These are phyloP conservation scores for Blastosporella zonata DNA, from an alignment of 1,284 basidiomycete species.

Conservation along the genomic window DNA sequence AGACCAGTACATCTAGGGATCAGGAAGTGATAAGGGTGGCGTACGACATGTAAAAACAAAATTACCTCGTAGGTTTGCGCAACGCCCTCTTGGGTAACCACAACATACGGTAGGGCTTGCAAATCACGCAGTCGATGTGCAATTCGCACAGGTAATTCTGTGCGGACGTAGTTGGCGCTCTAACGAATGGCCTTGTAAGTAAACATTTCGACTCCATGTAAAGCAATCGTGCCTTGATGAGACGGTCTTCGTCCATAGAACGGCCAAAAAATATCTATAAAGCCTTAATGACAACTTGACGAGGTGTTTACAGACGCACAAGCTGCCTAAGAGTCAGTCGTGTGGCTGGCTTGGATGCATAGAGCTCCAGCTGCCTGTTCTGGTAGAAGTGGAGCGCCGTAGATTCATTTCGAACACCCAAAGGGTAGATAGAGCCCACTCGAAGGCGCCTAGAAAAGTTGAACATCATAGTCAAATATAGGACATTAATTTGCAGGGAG, in stretches of 20 bases:
- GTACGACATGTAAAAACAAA: not conserved
- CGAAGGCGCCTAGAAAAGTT: constrained; percentile 10
- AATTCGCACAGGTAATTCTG: constrained; percentile 85
- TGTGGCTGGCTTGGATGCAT: constrained; percentile 74
- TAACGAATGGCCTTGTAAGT: constrained; percentile 26
- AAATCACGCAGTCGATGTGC: constrained; percentile 86
- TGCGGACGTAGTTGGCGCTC: constrained; percentile 89
- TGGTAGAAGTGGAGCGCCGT: constrained; percentile 77
- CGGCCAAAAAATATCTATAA: constrained; percentile 69
- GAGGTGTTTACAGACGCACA: constrained; percentile 41
- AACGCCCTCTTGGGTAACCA: constrained; percentile 84
- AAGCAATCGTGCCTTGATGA: constrained; percentile 58
- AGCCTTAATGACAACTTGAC: constrained; percentile 6
- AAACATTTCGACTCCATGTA: constrained; percentile 1
- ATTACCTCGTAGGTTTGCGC: constrained; percentile 80
- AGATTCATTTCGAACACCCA: constrained; percentile 31
- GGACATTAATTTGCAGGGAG: not conserved
- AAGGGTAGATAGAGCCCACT: constrained; percentile 3
- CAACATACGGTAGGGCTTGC: constrained; percentile 83
- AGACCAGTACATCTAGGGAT: constrained; percentile 68
- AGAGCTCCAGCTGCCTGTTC: constrained; percentile 79
- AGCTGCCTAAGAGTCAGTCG: constrained; percentile 79
- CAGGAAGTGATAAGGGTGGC: not conserved
- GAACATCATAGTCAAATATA: constrained; percentile 13
- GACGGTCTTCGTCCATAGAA: constrained; percentile 69